These are phyloP conservation scores for Solanum lycopersicoides DNA, from an alignment of 257 asterid species.

Conservation along the genomic window DNA sequence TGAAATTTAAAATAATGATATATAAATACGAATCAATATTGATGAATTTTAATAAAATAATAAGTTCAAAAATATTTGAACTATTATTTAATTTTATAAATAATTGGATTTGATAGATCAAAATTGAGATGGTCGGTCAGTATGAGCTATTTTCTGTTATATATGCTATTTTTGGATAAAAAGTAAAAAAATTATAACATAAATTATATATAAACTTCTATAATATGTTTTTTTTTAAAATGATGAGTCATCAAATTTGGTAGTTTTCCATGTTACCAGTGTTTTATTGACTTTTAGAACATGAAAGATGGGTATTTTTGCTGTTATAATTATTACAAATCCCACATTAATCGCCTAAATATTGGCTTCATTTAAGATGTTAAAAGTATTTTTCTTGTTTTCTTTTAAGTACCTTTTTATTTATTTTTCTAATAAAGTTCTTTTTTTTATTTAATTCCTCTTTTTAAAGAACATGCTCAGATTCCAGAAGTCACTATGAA, in stretches of 20 bases:
- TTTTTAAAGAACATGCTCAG: neutral
- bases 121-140: neutral
- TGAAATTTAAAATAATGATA: too few species aligned
- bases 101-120: neutral
- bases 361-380: neutral
- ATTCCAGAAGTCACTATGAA: neutral
- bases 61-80: neutral
- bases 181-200: neutral
- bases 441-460: neutral
- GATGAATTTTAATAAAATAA: neutral
- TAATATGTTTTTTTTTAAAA: neutral
- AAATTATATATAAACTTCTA: neutral
- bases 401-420: neutral
- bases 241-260: neutral
- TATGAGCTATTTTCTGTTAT: neutral
- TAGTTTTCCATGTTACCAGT: neutral
- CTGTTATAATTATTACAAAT: neutral
- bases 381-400: neutral
- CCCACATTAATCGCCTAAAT: conserved; percentile 13
- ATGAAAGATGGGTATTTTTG: neutral
- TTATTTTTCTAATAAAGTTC: neutral
- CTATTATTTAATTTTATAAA: neutral
- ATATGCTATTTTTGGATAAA: neutral
- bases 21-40: neutral
- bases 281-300: neutral